phyloP scores from a whole-genome alignment of 106 monocot species.

The Allium sativum region DNA sequence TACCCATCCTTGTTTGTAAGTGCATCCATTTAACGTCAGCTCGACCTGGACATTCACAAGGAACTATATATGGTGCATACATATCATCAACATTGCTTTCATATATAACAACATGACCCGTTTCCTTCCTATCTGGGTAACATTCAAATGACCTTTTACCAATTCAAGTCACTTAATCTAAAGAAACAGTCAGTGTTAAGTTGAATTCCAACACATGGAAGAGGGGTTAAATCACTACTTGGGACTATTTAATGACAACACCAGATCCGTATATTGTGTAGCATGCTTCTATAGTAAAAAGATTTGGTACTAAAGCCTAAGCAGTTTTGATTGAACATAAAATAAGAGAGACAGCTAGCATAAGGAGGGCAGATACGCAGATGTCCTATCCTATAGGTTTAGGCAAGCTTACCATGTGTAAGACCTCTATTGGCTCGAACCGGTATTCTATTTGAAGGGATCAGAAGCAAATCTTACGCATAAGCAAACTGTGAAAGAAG shows the following conservation, averaged over 20 bases:
- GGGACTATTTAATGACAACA: constrained; percentile 59
- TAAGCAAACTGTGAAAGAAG: too few relatives aligned
- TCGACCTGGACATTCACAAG: constrained; percentile 68
- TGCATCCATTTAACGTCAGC: constrained; percentile 87
- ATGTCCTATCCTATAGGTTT: too few relatives aligned
- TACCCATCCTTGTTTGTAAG: constrained; percentile 37
- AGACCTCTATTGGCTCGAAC: too few relatives aligned
- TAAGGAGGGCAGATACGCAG: too few relatives aligned
- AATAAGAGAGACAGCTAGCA: too few relatives aligned
- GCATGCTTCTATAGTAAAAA: constrained; percentile 28
- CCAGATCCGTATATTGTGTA: constrained; percentile 61
- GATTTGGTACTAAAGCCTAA: constrained; percentile 21
- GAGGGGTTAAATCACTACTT: constrained; percentile 59
- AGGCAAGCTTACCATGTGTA: too few relatives aligned
- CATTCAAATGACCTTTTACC: constrained; percentile 96
- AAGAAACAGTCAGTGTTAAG: constrained; percentile 44
- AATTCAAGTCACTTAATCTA: constrained; percentile 67
- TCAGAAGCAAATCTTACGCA: too few relatives aligned
- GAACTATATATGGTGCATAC: constrained; percentile 87
- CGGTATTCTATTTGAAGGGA: too few relatives aligned
- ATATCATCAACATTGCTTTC: constrained; percentile 53
- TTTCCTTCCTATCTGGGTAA: constrained; percentile 90
- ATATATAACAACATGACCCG: constrained; percentile 70
- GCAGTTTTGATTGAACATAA: constrained; percentile 29
- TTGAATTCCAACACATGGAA: constrained; percentile 77